A percentile compares a stretch with the other conserved stretches of the same genome.
phyloP scores from a whole-genome alignment of 257 asterid species.

The Ocimum tenuiflorum region DNA sequence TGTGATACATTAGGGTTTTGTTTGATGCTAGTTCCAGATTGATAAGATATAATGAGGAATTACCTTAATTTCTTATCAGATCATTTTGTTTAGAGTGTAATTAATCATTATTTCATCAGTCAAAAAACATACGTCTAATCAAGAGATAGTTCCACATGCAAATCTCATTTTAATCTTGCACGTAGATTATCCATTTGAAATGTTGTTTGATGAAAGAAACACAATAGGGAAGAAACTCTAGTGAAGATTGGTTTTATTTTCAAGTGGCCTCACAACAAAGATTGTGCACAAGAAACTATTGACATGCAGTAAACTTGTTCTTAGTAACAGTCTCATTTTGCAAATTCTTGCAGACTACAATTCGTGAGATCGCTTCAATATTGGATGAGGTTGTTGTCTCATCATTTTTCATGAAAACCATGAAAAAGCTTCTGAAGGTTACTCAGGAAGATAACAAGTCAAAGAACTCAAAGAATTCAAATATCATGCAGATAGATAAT shows the following conservation, averaged over 20 bases:
- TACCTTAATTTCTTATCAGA: not conserved
- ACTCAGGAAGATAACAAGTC: conserved; percentile 45
- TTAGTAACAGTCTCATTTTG: conserved; percentile 12
- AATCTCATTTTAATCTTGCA: not conserved
- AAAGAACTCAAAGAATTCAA: conserved; percentile 37
- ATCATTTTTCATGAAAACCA: conserved; percentile 40
- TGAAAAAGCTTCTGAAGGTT: conserved; percentile 60
- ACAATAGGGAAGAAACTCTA: not conserved
- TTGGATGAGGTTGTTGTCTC: conserved; percentile 55
- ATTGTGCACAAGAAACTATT: not conserved
- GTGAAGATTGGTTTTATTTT: not conserved
- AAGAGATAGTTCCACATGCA: not conserved
- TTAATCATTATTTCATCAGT: not conserved
- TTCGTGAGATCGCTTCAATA: conserved; percentile 70
- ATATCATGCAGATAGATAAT: conserved; percentile 67
- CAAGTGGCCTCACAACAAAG: not conserved
- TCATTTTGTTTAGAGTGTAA: not conserved
- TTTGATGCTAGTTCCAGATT: not conserved
- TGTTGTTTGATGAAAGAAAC: not conserved
- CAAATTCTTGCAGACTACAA: conserved; percentile 49
- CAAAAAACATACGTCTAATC: not conserved
- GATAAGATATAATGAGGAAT: not conserved
- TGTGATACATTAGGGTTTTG: not conserved
- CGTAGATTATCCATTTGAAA: not conserved
- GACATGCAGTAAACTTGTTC: not conserved